phyloP scores from a whole-genome alignment of 331 rosid genomes.

The Acacia pycnantha region DNA sequence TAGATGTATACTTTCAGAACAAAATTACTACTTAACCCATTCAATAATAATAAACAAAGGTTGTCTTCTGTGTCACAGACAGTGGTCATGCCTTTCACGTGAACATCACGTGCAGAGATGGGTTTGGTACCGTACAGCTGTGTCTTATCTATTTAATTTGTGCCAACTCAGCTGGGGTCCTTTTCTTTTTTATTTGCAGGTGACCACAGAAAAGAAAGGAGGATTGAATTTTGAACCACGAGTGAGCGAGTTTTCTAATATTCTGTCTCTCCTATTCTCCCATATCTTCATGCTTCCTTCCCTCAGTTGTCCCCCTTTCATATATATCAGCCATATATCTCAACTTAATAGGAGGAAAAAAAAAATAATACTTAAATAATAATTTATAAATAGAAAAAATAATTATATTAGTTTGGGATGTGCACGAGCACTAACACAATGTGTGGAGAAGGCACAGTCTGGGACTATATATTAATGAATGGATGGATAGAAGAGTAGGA shows the following conservation, averaged over 20 bases:
- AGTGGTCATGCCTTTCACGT: constrained; percentile 37
- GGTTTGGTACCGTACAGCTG: constrained; percentile 28
- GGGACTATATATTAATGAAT: neutral
- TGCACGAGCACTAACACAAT: neutral
- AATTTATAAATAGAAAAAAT: neutral
- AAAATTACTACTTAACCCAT: no score
- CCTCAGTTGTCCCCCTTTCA: constrained; percentile 29
- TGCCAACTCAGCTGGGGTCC: neutral
- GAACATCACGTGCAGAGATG: constrained; percentile 52
- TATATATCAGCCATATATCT: constrained; percentile 20
- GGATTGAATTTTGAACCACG: constrained; percentile 24
- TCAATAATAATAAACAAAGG: constrained; percentile 6
- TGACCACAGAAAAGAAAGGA: neutral
- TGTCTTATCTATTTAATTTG: constrained; percentile 1
- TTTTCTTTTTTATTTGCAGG: neutral
- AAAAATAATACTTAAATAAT: neutral
- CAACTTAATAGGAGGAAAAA: neutral
- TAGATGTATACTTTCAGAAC: no score
- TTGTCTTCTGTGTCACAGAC: constrained; percentile 44
- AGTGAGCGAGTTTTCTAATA: constrained; percentile 1
- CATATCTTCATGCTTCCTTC: constrained; percentile 14
- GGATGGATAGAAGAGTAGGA: neutral
- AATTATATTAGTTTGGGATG: neutral
- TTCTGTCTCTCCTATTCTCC: constrained; percentile 16
- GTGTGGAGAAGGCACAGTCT: neutral